Base-by-base conservation (phyloP, 2,329 filamentous ascomycete species). In the Aspergillus sclerotialis region DNA sequence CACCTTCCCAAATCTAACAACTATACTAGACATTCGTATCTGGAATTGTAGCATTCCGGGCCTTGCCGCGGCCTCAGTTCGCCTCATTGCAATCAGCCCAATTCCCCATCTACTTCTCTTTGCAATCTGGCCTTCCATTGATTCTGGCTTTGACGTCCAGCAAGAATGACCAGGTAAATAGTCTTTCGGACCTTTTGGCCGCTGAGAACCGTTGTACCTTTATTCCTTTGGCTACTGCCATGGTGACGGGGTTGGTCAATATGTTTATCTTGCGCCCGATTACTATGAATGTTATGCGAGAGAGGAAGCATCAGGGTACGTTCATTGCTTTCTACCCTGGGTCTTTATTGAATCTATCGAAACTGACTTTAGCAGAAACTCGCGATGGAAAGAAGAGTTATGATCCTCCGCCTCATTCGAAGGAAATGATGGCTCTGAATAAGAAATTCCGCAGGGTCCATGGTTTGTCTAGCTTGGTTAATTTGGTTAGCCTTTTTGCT, bases 301-400 rank as follows among this genome's bases (percentile, higher is more conserved):
- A 84, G 60, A 72, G 88, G 53, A 84, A 84, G 52, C 75, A 80
- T 31, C 90, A 94, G 70, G 84, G 84, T 86, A 65, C 44, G 73
- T 56, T 24, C n/a, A n/a, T n/a, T n/a, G n/a, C n/a, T n/a, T n/a
- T n/a, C n/a, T 33, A 13, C 23, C 5, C 8, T 37, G n/a, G 26
- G 14, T 35, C 5, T n/a, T 6, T 6, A 13, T 16, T n/a, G n/a
- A n/a, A n/a, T n/a, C n/a, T 25, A 32, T 17, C 10, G 6, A 14
- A 16, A 15, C 41, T 46, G 27, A 46, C 28, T 30, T n/a, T 29
- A 11, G 4, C 26, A 73, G 89, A 90, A 70, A 87, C 82, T 42
- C 79, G 82, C 50, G 90, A 95, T 56, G 87, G 87, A 35, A 95
- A 94, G 73, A 84, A 83, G 57, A 85, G 80, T 61, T 84, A 83